These are phyloP conservation scores for Podospora conica DNA, from an alignment of 495 filamentous ascomycete species.

Conservation along the genomic window DNA sequence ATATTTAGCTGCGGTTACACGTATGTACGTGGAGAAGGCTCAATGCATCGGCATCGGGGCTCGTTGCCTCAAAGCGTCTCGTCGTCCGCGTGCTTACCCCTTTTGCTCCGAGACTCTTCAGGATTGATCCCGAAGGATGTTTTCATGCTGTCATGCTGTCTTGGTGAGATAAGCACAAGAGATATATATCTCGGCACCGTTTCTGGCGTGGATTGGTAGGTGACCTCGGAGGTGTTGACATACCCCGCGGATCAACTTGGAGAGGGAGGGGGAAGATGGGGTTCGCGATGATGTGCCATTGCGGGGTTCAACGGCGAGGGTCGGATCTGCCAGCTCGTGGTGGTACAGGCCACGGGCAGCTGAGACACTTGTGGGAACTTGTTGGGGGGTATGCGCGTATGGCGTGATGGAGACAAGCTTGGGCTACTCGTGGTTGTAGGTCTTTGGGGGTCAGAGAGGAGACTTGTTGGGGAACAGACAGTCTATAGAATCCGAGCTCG, in stretches of 20 bases:
- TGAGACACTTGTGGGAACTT: neutral
- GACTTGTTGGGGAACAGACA: no score
- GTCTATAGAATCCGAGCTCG: neutral
- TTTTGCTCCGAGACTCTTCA: neutral
- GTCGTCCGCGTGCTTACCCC: neutral
- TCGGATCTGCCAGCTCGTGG: neutral
- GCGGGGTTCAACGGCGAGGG: neutral
- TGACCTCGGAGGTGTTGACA: neutral
- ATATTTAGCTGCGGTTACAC: neutral
- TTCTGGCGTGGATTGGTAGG: neutral
- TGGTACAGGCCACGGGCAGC: neutral
- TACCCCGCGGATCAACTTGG: neutral
- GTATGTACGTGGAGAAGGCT: no score
- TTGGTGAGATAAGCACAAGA: neutral
- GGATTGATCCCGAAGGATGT: neutral
- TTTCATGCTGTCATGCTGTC: neutral
- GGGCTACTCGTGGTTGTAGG: neutral
- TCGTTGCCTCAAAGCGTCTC: neutral
- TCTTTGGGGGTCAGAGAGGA: neutral
- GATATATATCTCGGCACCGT: neutral
- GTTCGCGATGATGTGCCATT: neutral
- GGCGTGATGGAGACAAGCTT: neutral
- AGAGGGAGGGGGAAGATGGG: neutral
- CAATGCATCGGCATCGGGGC: no score
- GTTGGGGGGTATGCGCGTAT: neutral